Evolutionary conservation across 257 asterid species (phyloP).

Genomic region (Ajuga chamaepitys): DNA sequence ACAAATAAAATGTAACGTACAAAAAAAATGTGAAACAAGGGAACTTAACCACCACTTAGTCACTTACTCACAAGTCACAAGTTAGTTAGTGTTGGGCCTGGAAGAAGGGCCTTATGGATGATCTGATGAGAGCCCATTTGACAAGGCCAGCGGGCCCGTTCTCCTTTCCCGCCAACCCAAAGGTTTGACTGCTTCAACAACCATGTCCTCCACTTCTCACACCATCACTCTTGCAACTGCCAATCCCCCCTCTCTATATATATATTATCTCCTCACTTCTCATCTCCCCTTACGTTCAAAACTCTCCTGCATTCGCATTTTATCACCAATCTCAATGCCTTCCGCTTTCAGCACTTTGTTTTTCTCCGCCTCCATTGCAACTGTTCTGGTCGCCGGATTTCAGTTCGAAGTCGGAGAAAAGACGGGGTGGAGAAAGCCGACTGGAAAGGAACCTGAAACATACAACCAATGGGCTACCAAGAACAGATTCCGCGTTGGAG

Average conservation of each 20-base stretch:
- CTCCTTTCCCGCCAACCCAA: too few relatives aligned
- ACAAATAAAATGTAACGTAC: too few relatives aligned
- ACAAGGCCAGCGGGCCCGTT: neutral
- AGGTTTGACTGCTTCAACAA: too few relatives aligned
- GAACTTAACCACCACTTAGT: too few relatives aligned
- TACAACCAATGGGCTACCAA: conserved; percentile 68
- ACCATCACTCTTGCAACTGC: neutral
- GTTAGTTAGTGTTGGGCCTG: neutral
- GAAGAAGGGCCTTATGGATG: neutral
- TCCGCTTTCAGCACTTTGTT: conserved; percentile 17
- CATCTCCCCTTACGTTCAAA: too few relatives aligned
- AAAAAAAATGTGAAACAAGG: too few relatives aligned
- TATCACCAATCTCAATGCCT: conserved; percentile 10
- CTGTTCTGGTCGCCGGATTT: conserved; percentile 25
- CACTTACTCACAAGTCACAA: too few relatives aligned
- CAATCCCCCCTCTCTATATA: neutral
- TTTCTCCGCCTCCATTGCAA: conserved; percentile 15
- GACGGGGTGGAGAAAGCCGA: conserved; percentile 53
- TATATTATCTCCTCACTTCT: neutral
- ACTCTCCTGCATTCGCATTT: too few relatives aligned
- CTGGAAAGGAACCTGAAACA: conserved; percentile 42
- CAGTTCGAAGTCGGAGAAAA: conserved; percentile 52
- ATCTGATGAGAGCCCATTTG: neutral
- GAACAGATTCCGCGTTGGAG: conserved; percentile 59
- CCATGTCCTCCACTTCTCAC: neutral